Conservation (phyloP, 129 eudicot genomes). For the Tagetes patula region DNA sequence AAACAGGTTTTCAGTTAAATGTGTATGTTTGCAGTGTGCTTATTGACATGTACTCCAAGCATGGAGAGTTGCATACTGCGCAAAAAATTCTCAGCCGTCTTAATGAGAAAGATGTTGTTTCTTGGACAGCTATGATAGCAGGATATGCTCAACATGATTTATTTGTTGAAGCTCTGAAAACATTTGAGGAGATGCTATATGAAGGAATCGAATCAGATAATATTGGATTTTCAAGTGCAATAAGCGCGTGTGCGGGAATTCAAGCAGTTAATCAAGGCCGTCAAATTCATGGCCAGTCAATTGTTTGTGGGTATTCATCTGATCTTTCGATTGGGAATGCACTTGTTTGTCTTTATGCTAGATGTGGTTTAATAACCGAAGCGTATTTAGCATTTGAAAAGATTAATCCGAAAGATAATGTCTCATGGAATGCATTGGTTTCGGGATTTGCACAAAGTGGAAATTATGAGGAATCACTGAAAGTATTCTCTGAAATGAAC, state of each 20-base stretch:
- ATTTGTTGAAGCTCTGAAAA: constrained; percentile 69
- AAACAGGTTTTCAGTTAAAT: constrained; percentile 81
- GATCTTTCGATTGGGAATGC: constrained; percentile 91
- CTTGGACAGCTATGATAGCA: constrained; percentile 97
- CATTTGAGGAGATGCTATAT: constrained; percentile 71
- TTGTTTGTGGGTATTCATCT: constrained; percentile 58
- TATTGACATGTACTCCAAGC: constrained; percentile 94
- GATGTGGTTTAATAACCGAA: constrained; percentile 74
- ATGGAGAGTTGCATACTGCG: constrained; percentile 71
- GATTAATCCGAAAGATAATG: constrained; percentile 54
- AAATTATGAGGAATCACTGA: constrained; percentile 65
- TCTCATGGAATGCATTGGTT: constrained; percentile 89
- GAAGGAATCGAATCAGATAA: constrained; percentile 73
- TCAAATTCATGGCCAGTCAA: constrained; percentile 78
- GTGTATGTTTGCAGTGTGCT: constrained; percentile 90
- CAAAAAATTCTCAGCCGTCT: constrained; percentile 61
- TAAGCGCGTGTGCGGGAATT: constrained; percentile 92
- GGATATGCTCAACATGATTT: constrained; percentile 78
- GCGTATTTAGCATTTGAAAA: constrained; percentile 73
- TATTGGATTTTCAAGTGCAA: constrained; percentile 85
- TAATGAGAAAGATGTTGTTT: constrained; percentile 75
- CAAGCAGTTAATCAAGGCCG: constrained; percentile 74
- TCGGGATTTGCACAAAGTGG: constrained; percentile 93
- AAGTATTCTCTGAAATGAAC: constrained; percentile 69
- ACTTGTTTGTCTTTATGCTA: constrained; percentile 77